These are phyloP conservation scores for Corylus avellana DNA, from an alignment of 306 rosid genomes.

Conservation along the genomic window DNA sequence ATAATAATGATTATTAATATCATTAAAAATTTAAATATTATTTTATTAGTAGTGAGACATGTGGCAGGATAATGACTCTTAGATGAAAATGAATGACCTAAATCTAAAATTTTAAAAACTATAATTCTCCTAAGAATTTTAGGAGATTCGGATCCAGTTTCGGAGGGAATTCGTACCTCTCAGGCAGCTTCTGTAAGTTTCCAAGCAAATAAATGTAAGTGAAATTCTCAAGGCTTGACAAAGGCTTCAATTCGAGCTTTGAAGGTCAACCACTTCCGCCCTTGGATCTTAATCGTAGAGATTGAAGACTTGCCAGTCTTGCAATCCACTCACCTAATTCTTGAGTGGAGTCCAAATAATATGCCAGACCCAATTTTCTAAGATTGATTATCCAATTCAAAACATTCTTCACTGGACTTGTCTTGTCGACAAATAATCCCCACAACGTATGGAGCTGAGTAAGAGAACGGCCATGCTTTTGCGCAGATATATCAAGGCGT, in stretches of 20 bases:
- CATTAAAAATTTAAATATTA: no score
- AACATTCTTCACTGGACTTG: background rate
- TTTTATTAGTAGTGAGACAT: no score
- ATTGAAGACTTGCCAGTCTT: background rate
- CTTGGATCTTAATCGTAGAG: background rate
- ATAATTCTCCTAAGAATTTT: no score
- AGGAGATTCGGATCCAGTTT: no score
- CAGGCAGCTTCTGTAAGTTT: background rate
- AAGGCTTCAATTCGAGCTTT: background rate
- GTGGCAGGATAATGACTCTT: no score
- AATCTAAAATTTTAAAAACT: no score
- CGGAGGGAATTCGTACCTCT: background rate
- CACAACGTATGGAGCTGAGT: background rate
- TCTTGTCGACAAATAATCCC: background rate
- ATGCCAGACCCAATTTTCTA: background rate
- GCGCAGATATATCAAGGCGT: background rate
- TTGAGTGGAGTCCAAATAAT: background rate
- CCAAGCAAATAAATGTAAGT: background rate
- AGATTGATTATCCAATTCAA: background rate
- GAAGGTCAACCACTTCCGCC: background rate
- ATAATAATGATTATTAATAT: no score
- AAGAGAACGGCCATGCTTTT: background rate
- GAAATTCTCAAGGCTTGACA: slow-evolving; percentile 1
- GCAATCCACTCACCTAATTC: background rate
- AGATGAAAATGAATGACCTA: no score